Percentiles rank a stretch among this genome's conserved stretches.
Evolutionary conservation across 495 filamentous ascomycete genomes (phyloP).

Genomic region (Aspergillus avenaceus): DNA sequence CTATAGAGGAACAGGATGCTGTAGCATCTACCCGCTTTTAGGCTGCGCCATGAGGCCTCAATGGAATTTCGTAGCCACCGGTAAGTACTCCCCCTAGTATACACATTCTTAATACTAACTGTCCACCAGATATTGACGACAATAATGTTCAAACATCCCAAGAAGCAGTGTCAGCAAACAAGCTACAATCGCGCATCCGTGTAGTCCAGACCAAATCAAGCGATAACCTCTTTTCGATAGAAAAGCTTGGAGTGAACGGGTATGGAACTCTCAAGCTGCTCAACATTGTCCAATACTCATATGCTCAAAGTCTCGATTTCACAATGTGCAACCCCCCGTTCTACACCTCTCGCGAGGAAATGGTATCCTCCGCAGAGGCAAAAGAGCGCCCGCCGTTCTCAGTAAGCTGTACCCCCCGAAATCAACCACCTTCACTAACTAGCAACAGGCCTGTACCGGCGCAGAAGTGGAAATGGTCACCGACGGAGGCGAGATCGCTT

Average conservation of each 20-base stretch:
- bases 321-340: conserved; percentile 96
- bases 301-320: conserved; percentile 65
- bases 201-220: conserved; percentile 50
- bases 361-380: conserved; percentile 55
- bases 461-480: conserved; percentile 84
- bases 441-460: conserved; percentile 65
- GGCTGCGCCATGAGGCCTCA: conserved; percentile 60
- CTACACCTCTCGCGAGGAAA: conserved; percentile 68
- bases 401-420: conserved; percentile 21
- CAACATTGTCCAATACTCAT: neutral
- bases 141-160: conserved; percentile 62
- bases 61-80: conserved; percentile 74
- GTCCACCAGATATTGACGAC: conserved; percentile 65
- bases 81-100: no score
- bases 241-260: conserved; percentile 47
- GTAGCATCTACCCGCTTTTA: conserved; percentile 85
- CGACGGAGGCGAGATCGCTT: conserved; percentile 75
- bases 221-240: conserved; percentile 55
- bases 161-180: conserved; percentile 60
- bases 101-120: conserved; percentile 5
- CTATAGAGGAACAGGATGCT: conserved; percentile 75
- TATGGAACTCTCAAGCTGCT: conserved; percentile 13
- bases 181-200: conserved; percentile 59
- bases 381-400: conserved; percentile 70
- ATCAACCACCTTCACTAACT: neutral